A percentile compares a stretch with the other conserved stretches of the same genome.
These are phyloP conservation scores for Luffa aegyptiaca DNA, from an alignment of 306 rosid genomes.

Conservation along the genomic window DNA sequence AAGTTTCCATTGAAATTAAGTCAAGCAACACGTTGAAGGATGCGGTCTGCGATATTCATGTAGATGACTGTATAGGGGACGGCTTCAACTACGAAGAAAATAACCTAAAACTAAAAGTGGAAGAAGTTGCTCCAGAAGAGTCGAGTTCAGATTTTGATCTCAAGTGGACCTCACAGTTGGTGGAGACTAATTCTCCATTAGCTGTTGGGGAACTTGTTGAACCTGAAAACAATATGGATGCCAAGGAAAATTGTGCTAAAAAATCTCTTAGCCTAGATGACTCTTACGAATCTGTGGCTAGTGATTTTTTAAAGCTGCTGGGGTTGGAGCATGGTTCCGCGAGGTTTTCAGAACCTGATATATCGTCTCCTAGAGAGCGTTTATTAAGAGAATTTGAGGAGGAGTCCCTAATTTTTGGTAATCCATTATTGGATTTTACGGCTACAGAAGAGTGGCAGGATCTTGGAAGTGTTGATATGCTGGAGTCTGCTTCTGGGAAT, in stretches of 20 bases:
- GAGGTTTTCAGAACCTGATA: constrained; percentile 31
- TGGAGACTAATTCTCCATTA: constrained; percentile 8
- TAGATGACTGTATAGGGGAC: constrained; percentile 13
- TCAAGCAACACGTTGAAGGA: constrained; percentile 18
- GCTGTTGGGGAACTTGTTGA: constrained; percentile 15
- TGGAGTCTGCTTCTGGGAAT: constrained; percentile 8
- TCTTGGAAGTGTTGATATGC: constrained; percentile 6
- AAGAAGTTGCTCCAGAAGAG: constrained; percentile 21
- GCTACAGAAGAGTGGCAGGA: constrained; percentile 30
- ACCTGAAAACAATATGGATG: constrained; percentile 16
- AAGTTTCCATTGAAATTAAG: constrained; percentile 17
- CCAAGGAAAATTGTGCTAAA: constrained; percentile 16
- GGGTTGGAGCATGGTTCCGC: constrained; percentile 34
- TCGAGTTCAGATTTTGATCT: constrained; percentile 16
- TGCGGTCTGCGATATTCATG: constrained; percentile 7
- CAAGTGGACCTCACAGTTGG: constrained; percentile 10
- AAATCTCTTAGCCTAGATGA: constrained; percentile 46
- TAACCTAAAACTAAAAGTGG: constrained; percentile 13
- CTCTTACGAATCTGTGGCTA: constrained; percentile 42
- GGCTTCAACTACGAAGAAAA: constrained; percentile 18
- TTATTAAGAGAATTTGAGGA: constrained; percentile 65
- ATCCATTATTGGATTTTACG: constrained; percentile 25
- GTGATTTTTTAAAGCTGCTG: constrained; percentile 56
- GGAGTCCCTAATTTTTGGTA: constrained; percentile 40
- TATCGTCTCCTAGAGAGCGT: constrained; percentile 63